Conservation (phyloP, 2,329 filamentous ascomycete genomes). For the Pyricularia pennisetigena region DNA sequence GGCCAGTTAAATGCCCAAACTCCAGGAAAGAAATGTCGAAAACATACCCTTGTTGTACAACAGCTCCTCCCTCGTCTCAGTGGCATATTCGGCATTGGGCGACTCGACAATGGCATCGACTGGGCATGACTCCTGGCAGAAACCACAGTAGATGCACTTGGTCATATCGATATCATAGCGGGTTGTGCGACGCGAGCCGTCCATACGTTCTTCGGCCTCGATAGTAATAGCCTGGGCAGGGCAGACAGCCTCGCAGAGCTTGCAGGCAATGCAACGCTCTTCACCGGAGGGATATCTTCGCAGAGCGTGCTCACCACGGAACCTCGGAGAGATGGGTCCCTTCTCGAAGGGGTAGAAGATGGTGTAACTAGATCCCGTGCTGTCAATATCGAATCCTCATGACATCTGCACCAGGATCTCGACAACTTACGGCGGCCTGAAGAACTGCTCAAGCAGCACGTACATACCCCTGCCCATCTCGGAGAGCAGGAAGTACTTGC, state of each 20-base stretch:
- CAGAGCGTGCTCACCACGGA: slow-evolving; percentile 95
- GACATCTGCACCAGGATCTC: slow-evolving; percentile 2
- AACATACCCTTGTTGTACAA: slow-evolving; percentile 80
- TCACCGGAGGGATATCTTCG: slow-evolving; percentile 94
- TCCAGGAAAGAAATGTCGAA: background rate
- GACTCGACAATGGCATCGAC: slow-evolving; percentile 79
- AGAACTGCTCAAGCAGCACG: slow-evolving; percentile 93
- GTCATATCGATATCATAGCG: slow-evolving; percentile 99
- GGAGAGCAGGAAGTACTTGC: slow-evolving; percentile 89
- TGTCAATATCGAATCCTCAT: background rate
- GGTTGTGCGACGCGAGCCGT: slow-evolving; percentile 89
- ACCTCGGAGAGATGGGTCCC: slow-evolving; percentile 93
- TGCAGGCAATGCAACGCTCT: slow-evolving; percentile 99
- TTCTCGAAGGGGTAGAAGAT: slow-evolving; percentile 99
- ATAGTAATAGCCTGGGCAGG: slow-evolving; percentile 98
- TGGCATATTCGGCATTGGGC: slow-evolving; percentile 53
- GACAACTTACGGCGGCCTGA: slow-evolving; percentile 81
- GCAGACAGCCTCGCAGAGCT: slow-evolving; percentile 94
- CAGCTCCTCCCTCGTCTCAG: slow-evolving; percentile 75
- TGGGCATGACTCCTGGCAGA: slow-evolving; percentile 97
- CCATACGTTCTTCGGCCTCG: slow-evolving; percentile 94
- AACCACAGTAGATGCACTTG: slow-evolving; percentile 99
- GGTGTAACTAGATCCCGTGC: slow-evolving; percentile 59
- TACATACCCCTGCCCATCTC: slow-evolving; percentile 99
- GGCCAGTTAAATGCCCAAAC: background rate